Evolutionary conservation across 2,329 filamentous ascomycete genomes (phyloP).

Genomic region (Hortaea sp.): DNA sequence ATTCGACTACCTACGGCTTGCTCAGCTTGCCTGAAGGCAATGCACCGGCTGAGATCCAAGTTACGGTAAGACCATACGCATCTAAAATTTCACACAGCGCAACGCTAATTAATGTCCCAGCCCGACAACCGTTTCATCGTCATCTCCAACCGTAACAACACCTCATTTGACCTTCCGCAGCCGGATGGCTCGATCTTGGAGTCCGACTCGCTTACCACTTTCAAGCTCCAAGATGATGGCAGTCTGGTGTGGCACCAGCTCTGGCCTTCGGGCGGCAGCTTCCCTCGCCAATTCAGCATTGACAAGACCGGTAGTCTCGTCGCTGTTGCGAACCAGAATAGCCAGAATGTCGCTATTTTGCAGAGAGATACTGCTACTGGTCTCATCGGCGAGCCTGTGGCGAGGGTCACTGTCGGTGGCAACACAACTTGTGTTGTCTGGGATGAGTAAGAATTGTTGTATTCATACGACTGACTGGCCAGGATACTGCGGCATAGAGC

Average conservation of each 20-base stretch:
- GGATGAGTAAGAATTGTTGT: slow-evolving; percentile 1
- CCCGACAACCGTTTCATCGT: slow-evolving; percentile 50
- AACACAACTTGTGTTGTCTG: slow-evolving; percentile 8
- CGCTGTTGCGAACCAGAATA: slow-evolving; percentile 55
- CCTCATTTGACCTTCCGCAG: slow-evolving; percentile 34
- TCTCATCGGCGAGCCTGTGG: slow-evolving; percentile 37
- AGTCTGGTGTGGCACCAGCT: slow-evolving; percentile 46
- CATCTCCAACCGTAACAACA: slow-evolving; percentile 58
- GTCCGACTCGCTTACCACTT: slow-evolving; percentile 54
- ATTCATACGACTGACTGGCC: too few relatives aligned
- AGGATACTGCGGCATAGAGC: too few relatives aligned
- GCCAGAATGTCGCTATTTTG: slow-evolving; percentile 52
- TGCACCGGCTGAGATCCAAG: slow-evolving; percentile 47
- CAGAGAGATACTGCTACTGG: slow-evolving; percentile 51
- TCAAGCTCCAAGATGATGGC: slow-evolving; percentile 48
- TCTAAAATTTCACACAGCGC: not conserved
- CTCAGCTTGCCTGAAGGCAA: slow-evolving; percentile 34
- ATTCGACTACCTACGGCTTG: slow-evolving; percentile 37
- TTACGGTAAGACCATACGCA: slow-evolving; percentile 21
- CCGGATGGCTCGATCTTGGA: slow-evolving; percentile 34
- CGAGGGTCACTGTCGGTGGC: slow-evolving; percentile 3
- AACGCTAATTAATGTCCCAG: slow-evolving; percentile 6
- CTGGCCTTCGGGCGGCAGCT: slow-evolving; percentile 52
- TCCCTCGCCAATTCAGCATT: slow-evolving; percentile 58
- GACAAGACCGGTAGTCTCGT: slow-evolving; percentile 55